Base-by-base conservation (phyloP, 2,329 filamentous ascomycete genomes). In the Dactylonectria estremocensis region DNA sequence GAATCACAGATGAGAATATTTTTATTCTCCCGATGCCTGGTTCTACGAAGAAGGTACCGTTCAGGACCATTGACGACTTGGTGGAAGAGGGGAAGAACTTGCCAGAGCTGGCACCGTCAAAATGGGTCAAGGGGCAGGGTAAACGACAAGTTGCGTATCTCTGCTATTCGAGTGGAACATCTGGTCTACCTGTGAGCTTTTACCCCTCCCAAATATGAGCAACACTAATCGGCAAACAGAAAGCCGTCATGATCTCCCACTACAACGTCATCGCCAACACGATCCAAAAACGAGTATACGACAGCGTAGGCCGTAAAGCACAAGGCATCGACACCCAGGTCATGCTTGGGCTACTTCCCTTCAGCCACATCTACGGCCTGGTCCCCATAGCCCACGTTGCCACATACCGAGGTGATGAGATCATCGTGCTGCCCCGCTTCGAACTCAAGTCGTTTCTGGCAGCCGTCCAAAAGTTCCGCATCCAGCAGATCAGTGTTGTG, bases 191-290 rank as follows among this genome's bases (percentile, higher is more conserved):
- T 13, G 91, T 92, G 83, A 74, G 85, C 65, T 35, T 5, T 2
- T 18, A 37, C 8, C 22, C 13, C 45, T 56, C 24, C 11, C 65
- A 52, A 28, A 8, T 31, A 5, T 28, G 28, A 16, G 35, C n/a
- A 35, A 13, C 2, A 24, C 58, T 70, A 35, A 65, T 40, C 35
- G 2, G 45, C 53, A 5, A 1, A 3, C 64, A 93, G 89, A 94
- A 95, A 91, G 93, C 92, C 37, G 93, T 95, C 50, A 95, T 93
- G 91, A 92, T 95, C 66, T 93, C 92, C 4, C 93, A 95, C 77
- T 83, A 84, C 43, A 95, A 95, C 72, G 91, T 95, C 48, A 95
- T 95, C 54, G 89, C 93, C 55, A 95, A 95, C 74, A 87, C 89
- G 0, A 74, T 94, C 35, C 92, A 95, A 78, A 84, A 90, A 64